Evolutionary conservation across 2,329 filamentous ascomycete genomes (phyloP), one percentile per base, ranked within the genome.

Genomic region (Coniochaeta ligniaria): DNA sequence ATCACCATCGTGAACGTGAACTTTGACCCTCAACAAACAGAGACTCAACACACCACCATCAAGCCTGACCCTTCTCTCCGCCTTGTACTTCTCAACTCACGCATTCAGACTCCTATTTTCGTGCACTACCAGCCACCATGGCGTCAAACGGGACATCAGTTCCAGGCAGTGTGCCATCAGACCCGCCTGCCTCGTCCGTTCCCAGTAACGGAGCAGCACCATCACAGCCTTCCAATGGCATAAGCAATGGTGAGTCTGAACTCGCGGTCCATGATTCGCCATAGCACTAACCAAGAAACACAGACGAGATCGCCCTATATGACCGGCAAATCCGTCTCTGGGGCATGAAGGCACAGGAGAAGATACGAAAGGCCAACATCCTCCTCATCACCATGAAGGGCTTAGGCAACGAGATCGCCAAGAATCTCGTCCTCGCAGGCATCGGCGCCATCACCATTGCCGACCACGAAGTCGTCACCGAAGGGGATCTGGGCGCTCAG

Each of bases 311-410:
- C 70, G 95, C 94, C 16, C 86, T 98, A 6, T 99, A 99, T 73
- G 95, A 99, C 76, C 88, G 95, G 57, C 95, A 99, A 74, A 97
- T 99, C 69, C 89, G 95, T 59, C 86, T 99, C 33, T 99, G 95
- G 95, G 95, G 95, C 50, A 91, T 98, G 70, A 88, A 95, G 69
- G 95, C 95, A 7, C 95, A 99, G 74, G 90, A 96, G 72, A 92
- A 90, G 71, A 92, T 99, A 61, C 91, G 94, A 67, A 90, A 84
- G 62, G 92, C 95, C 62, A 92, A 92, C 70, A 89, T 99, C 67
- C 87, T 98, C 54, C 85, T 99, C 64, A 88, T 99, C 66, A 92
- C 88, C 33, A 86, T 96, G 73, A 91, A 90, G 70, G 92, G 90
- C 0, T 84, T 99, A 17, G 92, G 90, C 61, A 96, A 94, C 72